Conservation (phyloP, 805 yeast genomes). For the Saccharomycopsis malanga region DNA sequence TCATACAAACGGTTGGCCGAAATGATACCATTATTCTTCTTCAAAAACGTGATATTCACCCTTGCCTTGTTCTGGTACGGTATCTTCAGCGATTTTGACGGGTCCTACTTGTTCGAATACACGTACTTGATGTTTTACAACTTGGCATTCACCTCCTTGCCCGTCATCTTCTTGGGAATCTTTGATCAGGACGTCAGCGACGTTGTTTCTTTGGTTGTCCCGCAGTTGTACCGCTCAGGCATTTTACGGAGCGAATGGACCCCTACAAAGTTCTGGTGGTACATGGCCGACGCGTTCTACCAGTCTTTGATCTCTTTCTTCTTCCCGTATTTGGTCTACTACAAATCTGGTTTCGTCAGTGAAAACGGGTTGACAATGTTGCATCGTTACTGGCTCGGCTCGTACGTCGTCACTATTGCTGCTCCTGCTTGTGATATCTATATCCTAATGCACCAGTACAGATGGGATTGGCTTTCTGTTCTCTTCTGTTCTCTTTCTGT, state of each 20-base stretch:
- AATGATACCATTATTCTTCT: conserved; percentile 78
- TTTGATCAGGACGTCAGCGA: conserved; percentile 77
- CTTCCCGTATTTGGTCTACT: conserved; percentile 58
- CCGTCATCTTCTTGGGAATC: conserved; percentile 70
- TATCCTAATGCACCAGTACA: conserved; percentile 57
- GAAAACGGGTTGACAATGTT: conserved; percentile 53
- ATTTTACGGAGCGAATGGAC: conserved; percentile 68
- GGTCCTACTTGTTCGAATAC: conserved; percentile 70
- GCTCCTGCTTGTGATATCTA: conserved; percentile 61
- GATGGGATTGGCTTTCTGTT: conserved; percentile 76
- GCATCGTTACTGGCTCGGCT: conserved; percentile 70
- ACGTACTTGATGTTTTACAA: conserved; percentile 76
- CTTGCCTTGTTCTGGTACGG: conserved; percentile 77
- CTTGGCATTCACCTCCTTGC: conserved; percentile 76
- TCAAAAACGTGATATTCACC: conserved; percentile 70
- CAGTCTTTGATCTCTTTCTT: conserved; percentile 68
- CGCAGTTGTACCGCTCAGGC: conserved; percentile 69
- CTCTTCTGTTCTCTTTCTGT: conserved; percentile 52
- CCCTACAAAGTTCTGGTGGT: conserved; percentile 58
- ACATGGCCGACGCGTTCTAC: conserved; percentile 71
- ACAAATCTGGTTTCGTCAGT: conserved; percentile 37
- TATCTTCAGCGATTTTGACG: conserved; percentile 66
- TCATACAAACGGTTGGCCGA: conserved; percentile 74
- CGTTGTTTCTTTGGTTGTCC: conserved; percentile 60
- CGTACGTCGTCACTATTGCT: conserved; percentile 58